Base-by-base conservation (phyloP, 768 basidiomycete species). In the Russula compacta region DNA sequence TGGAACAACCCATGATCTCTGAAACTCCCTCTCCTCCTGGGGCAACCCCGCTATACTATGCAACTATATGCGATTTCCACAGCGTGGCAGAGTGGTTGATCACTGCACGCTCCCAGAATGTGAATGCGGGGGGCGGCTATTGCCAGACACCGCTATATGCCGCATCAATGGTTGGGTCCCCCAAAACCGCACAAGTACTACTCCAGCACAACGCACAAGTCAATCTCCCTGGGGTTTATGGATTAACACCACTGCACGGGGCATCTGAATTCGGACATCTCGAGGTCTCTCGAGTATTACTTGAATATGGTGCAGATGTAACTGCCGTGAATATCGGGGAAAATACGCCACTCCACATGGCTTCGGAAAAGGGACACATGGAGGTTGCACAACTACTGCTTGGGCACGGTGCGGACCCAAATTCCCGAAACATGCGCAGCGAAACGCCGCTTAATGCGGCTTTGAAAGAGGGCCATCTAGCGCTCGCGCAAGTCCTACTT, bases 1-100 rank as follows among this genome's bases (percentile, higher is more conserved):
- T n/a, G 9, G 2, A 1, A 11, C n/a, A 19, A 14, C 35, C n/a
- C 6, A 0, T n/a, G 2, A 0, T 10, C 6, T 19, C 35, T 1
- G n/a, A 21, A n/a, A n/a, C n/a, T n/a, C n/a, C n/a, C n/a, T n/a
- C n/a, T n/a, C 3, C 0, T 33, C 48, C 48, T 4, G 14, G 9
- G 2, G 9, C 17, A 15, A 9, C 33, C 11, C 49, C 36, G 12
- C 19, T 52, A 38, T 39, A 53, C 17, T 17, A n/a, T 17, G 39
- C 52, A 1, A 39, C 52, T 1, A 21, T 2, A 2, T 40, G 24
- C 12, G 38, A 14, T 3, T 53, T 53, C 14, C 21, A 17, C 29
- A 9, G 12, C 8, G 4, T 53, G 4, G 52, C 24, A 29, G 38
- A 53, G 8, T 38, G 51, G 38, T 15, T 53, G 14, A 17, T 53